Base-by-base conservation (phyloP, 2,329 filamentous ascomycete genomes). In the Colletotrichum eremochloae region DNA sequence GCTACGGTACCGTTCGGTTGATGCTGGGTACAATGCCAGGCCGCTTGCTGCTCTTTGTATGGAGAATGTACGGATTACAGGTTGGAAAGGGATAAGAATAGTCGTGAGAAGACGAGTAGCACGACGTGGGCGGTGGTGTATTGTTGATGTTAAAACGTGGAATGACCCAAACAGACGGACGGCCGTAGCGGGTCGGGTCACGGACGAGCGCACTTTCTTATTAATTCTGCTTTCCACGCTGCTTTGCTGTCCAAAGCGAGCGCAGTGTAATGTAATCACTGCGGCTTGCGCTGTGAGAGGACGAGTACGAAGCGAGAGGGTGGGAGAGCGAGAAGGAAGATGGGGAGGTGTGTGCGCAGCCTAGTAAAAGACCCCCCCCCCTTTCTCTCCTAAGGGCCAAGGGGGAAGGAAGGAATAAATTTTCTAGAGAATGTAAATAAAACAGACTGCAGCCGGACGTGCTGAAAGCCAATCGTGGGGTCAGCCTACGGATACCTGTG, bases 301-400 rank as follows among this genome's bases (percentile, higher is more conserved):
- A 53, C 62, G 44, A 70, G 71, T 38, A 42, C 46, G 56, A 67
- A 67, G 55, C 33, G n/a, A 63, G n/a, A 52, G 33, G 36, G 61
- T 50, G 56, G 36, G 57, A 40, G 56, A 63, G 48, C 55, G 20
- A 40, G 33, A 40, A 12, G 56, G 40, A 48, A 36, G 68, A 50
- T 40, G 67, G 64, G 12, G 44, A 62, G 67, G 71, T n/a, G 71
- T 73, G 71, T 71, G 68, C 62, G 50, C 62, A 73, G 62, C 48
- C 61, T 29, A 71, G 20, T 48, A 69, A n/a, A n/a, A 48, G 3
- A 3, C 58, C 53, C 53, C 15, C 55, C 46, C 33, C 15, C 55
- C 46, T 29, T 40, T 29, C 56, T 24, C 24, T 24, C 24, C 24
- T 24, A 24, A 42, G 53, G 50, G 53, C 40, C 36, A 24, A 14